Base-by-base conservation (phyloP, 805 yeast genomes). In the Alloascoidea africana region DNA sequence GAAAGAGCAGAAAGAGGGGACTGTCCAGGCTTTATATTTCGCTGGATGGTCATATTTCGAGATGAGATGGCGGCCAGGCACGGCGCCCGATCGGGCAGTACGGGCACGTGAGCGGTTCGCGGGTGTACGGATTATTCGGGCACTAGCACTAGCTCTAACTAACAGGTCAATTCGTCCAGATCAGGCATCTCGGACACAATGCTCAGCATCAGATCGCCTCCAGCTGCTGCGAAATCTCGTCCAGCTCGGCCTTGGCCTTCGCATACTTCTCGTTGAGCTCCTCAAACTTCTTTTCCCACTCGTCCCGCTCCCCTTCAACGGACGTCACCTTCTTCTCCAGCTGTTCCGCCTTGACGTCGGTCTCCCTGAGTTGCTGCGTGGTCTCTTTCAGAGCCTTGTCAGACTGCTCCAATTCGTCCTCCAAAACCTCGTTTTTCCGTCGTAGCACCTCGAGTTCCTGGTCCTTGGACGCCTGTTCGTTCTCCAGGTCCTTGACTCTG, bases 381-480 rank as follows among this genome's bases (percentile, higher is more conserved):
- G 91, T 78, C 59, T 78, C 85, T 65, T 80, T 82, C 66, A 82
- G 70, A 63, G 79, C 78, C 53, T 73, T 70, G 58, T 81, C 91
- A 45, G 86, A 80, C 52, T 70, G 76, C 63, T 79, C 89, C 55
- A 79, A 65, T 54, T 84, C 96, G 45, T 73, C 79, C 64, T 89
- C 98, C 54, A 89, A 71, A 39, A 77, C 76, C 53, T 82, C 78
- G 66, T 87, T 89, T 68, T 84, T 86, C 66, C 93, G 86, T 45
- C 87, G 77, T 61, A 91, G 73, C 3, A 96, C 70, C 56, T 85
- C 86, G 60, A 91, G 84, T 60, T 84, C 89, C 67, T 91, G 89
- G 60, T 91, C 98, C 66, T 87, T 87, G 49, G 84, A 89, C 49
- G 83, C 67, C 56, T 73, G 71, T 55, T 85, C 94, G 65, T 89